Conservation (phyloP, 2,329 filamentous ascomycete species). For the Scedosporium dehoogii region DNA sequence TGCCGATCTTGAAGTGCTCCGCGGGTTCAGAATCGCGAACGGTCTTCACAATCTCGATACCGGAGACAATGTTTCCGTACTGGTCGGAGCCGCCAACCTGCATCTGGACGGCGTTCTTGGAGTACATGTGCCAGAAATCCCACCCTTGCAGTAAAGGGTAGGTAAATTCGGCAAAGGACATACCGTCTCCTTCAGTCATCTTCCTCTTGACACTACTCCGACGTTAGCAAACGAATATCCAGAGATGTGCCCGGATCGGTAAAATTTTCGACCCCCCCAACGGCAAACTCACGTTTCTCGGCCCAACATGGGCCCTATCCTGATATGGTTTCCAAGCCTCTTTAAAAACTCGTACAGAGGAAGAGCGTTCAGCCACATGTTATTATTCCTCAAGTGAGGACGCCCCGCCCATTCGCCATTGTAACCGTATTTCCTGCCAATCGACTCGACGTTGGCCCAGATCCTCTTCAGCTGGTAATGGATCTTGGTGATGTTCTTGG, state of each 20-base stretch:
- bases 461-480: conserved; percentile 61
- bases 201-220: conserved; percentile 60
- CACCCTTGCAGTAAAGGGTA: conserved; percentile 92
- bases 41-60: conserved; percentile 74
- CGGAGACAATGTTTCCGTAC: conserved; percentile 89
- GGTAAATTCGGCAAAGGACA: conserved; percentile 87
- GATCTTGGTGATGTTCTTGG: conserved; percentile 57
- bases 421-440: conserved; percentile 58
- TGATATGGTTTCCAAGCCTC: conserved; percentile 61
- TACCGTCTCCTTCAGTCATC: conserved; percentile 76
- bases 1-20: conserved; percentile 26
- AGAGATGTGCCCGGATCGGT: background rate
- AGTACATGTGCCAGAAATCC: conserved; percentile 90
- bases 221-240: conserved; percentile 11
- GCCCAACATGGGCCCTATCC: conserved; percentile 78
- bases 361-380: conserved; percentile 66
- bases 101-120: conserved; percentile 57
- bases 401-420: conserved; percentile 53
- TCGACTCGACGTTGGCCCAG: conserved; percentile 61
- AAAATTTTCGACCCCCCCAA: background rate
- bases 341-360: conserved; percentile 66
- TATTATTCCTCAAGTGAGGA: conserved; percentile 69
- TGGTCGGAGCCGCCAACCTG: conserved; percentile 95
- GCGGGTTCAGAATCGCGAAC: conserved; percentile 51
- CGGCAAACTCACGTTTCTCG: conserved; percentile 66